Evolutionary conservation across 2,329 filamentous ascomycete species (phyloP).

Genomic region (Anisogramma anomala): DNA sequence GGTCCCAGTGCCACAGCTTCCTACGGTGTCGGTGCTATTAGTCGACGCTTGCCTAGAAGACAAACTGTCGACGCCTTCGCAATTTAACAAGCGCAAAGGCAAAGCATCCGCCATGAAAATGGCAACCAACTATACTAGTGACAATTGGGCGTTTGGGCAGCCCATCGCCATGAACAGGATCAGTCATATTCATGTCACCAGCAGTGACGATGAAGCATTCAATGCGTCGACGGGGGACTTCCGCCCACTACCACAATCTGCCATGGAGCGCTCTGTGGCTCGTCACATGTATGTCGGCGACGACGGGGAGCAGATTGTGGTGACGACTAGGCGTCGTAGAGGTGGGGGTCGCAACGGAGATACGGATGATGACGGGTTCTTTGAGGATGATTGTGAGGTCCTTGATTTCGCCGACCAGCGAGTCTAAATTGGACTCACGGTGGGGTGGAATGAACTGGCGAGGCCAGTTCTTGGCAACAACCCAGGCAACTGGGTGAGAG

Average conservation of each 20-base stretch:
- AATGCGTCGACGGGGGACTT: conserved; percentile 40
- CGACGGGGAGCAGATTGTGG: conserved; percentile 65
- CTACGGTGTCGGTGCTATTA: conserved; percentile 29
- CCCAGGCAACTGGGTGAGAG: not conserved
- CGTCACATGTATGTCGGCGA: conserved; percentile 42
- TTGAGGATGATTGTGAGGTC: conserved; percentile 87
- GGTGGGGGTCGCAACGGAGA: conserved; percentile 38
- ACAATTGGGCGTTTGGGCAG: conserved; percentile 50
- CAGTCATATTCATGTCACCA: conserved; percentile 36
- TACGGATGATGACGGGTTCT: conserved; percentile 63
- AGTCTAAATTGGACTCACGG: conserved; percentile 32
- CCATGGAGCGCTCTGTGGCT: conserved; percentile 45
- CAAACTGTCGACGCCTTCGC: conserved; percentile 18
- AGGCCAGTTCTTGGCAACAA: conserved; percentile 8
- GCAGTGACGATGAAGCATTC: conserved; percentile 40
- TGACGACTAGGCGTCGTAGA: conserved; percentile 64
- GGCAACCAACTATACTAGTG: conserved; percentile 4
- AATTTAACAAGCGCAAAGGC: conserved; percentile 19
- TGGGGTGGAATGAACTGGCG: not conserved
- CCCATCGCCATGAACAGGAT: conserved; percentile 38
- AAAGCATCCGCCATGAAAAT: conserved; percentile 13
- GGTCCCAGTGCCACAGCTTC: conserved; percentile 18
- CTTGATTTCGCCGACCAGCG: conserved; percentile 72
- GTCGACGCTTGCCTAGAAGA: conserved; percentile 32
- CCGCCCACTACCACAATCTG: conserved; percentile 48